Base-by-base conservation (phyloP, 2,329 filamentous ascomycete genomes). In the Cytospora mali region DNA sequence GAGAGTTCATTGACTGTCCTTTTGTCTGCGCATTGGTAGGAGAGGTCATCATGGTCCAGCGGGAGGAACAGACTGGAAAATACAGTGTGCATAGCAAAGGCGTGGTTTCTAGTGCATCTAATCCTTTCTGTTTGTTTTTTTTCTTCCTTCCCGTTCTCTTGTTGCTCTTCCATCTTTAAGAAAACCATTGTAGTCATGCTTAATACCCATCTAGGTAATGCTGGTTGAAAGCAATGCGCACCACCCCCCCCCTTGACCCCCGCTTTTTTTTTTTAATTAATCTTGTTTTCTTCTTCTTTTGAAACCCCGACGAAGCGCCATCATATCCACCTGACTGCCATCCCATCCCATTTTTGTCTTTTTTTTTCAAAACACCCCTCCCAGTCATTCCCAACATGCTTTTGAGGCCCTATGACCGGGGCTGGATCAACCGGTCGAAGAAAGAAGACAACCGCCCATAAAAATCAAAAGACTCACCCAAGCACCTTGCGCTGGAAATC, bases 401-500 rank as follows among this genome's bases (percentile, higher is more conserved):
- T 53, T 29, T 29, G 11, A 5, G 11, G 11, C 6, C 50, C 50
- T 27, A 29, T 53, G 35, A 58, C 42, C 16, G 29, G 10, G 27
- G 18, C n/a, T 6, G 28, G 27, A 33, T 23, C n/a, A n/a, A 21
- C 18, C 39, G 7, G 18, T 42, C 39, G 14, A 46, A 11, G 42
- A 9, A 21, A 46, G 39, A 21, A 10, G 6, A 21, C 18, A n/a
- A 46, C n/a, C 18, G 7, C 4, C 25, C 16, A 23, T n/a, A 28
- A n/a, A n/a, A n/a, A n/a, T n/a, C n/a, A n/a, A n/a, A n/a, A n/a
- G n/a, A n/a, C 5, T 23, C 50, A 27, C 25, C 56, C 21, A 9
- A 53, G n/a, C 23, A 54, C 5, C 46, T 39, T 27, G 16, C 21
- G n/a, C 42, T 64, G 55, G 48, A 68, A 66, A 6, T 55, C 60